A percentile compares a stretch with the other conserved stretches of the same genome.
These are phyloP conservation scores for Haematococcus sp. DNA, from an alignment of 139 green algal genomes.

Conservation along the genomic window DNA sequence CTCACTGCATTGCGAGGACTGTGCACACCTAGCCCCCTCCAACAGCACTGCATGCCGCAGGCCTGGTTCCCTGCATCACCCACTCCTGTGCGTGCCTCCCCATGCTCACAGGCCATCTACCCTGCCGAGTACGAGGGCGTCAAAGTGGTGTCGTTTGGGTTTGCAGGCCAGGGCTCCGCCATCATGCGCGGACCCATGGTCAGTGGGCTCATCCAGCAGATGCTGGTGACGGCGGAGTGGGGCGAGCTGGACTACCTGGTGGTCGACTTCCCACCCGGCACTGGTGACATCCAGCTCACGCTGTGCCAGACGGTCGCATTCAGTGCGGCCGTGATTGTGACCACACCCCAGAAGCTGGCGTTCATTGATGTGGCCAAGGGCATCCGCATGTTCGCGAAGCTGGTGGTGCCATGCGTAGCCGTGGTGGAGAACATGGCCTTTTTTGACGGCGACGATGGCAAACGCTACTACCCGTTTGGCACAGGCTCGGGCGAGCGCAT, in stretches of 20 bases:
- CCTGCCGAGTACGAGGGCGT: slow-evolving; percentile 90
- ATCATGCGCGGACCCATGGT: slow-evolving; percentile 99
- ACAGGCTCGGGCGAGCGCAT: slow-evolving; percentile 74
- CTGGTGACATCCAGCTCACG: slow-evolving; percentile 99
- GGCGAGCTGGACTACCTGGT: slow-evolving; percentile 98
- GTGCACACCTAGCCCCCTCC: too few relatives aligned
- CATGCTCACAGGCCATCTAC: slow-evolving; percentile 67
- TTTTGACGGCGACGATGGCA: slow-evolving; percentile 91
- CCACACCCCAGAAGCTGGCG: slow-evolving; percentile 95
- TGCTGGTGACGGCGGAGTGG: slow-evolving; percentile 90
- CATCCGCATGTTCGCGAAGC: slow-evolving; percentile 97
- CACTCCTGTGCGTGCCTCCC: too few relatives aligned
- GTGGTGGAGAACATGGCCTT: slow-evolving; percentile 99
- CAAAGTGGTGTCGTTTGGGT: slow-evolving; percentile 97
- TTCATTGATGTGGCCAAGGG: slow-evolving; percentile 99
- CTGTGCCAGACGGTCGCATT: slow-evolving; percentile 90
- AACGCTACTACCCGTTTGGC: slow-evolving; percentile 87
- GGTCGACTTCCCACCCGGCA: slow-evolving; percentile 97
- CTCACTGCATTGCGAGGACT: too few relatives aligned
- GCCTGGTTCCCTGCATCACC: too few relatives aligned
- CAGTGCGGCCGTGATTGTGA: slow-evolving; percentile 96
- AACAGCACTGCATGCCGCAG: too few relatives aligned
- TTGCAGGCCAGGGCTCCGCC: slow-evolving; percentile 90
- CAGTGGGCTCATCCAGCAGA: slow-evolving; percentile 91
- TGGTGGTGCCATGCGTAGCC: slow-evolving; percentile 89